phyloP scores from a whole-genome alignment of 306 rosid species.

The Castanopsis chinensis region DNA sequence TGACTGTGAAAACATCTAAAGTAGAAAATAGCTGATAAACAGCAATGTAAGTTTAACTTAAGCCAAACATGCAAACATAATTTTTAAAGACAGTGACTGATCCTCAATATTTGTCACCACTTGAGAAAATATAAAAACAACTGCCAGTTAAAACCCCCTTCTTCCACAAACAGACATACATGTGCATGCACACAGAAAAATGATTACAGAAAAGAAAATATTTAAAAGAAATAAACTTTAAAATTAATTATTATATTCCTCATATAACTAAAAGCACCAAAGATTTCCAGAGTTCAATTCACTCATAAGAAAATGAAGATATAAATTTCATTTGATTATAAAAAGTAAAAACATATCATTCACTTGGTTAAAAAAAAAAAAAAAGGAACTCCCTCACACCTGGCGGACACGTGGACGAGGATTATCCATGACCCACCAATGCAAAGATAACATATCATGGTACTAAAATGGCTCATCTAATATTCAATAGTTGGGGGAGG shows the following conservation, averaged over 20 bases:
- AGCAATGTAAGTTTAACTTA: neutral
- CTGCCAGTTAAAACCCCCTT: too few species aligned
- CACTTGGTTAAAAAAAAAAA: too few species aligned
- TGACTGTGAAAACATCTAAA: neutral
- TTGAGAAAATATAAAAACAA: too few species aligned
- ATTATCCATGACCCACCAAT: too few species aligned
- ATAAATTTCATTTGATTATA: neutral
- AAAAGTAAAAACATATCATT: neutral
- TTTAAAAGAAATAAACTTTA: neutral
- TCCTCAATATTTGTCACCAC: neutral
- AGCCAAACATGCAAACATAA: neutral
- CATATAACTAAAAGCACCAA: slow-evolving; percentile 12
- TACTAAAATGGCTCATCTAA: too few species aligned
- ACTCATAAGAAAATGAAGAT: neutral
- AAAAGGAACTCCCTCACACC: too few species aligned
- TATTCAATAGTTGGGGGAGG: too few species aligned
- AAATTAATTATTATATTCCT: slow-evolving; percentile 5
- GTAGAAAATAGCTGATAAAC: neutral
- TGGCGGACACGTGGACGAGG: too few species aligned
- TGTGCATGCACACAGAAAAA: too few species aligned
- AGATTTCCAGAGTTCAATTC: neutral
- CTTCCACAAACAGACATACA: too few species aligned
- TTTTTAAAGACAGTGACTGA: neutral
- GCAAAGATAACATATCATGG: too few species aligned
- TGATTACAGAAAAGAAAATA: too few species aligned